Percentiles rank a stretch among this genome's conserved stretches.
phyloP scores from a whole-genome alignment of 768 basidiomycete genomes.

The Rhodotorula paludigena region DNA sequence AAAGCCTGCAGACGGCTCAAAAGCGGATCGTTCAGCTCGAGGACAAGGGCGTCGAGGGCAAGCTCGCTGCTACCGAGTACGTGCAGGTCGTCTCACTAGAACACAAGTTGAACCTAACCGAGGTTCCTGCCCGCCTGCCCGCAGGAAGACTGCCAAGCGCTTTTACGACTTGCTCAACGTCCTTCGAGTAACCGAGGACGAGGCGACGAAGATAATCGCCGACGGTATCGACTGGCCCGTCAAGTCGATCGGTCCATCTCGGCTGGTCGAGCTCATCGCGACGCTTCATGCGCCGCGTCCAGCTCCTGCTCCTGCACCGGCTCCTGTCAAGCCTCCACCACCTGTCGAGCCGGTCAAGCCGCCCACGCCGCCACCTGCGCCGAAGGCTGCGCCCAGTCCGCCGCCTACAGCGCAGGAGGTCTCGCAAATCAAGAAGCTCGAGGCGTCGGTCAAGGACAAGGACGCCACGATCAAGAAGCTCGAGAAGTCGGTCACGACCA shows the following conservation, averaged over 20 bases:
- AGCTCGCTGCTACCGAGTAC: not conserved
- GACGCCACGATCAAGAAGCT: not conserved
- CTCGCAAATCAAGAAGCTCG: not conserved
- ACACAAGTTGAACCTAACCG: not conserved
- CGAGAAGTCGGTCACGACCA: not conserved
- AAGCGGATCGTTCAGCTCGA: not conserved
- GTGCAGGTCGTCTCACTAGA: not conserved
- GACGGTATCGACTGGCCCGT: not conserved
- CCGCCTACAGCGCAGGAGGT: not conserved
- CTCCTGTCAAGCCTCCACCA: not conserved
- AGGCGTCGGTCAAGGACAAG: not conserved
- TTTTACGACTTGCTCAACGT: not conserved
- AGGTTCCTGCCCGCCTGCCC: not conserved
- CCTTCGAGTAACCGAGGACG: not conserved
- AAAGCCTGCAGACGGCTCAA: not conserved
- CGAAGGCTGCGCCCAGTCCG: not conserved
- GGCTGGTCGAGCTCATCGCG: not conserved
- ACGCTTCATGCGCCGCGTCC: not conserved
- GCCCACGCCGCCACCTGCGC: not conserved
- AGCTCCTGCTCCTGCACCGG: not conserved
- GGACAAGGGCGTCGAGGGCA: not conserved
- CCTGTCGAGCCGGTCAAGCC: not conserved
- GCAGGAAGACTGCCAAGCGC: not conserved
- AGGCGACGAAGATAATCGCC: not conserved
- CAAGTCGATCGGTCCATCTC: too few species aligned